Base-by-base conservation (phyloP, 495 filamentous ascomycete genomes). In the Xylaria intraflava region DNA sequence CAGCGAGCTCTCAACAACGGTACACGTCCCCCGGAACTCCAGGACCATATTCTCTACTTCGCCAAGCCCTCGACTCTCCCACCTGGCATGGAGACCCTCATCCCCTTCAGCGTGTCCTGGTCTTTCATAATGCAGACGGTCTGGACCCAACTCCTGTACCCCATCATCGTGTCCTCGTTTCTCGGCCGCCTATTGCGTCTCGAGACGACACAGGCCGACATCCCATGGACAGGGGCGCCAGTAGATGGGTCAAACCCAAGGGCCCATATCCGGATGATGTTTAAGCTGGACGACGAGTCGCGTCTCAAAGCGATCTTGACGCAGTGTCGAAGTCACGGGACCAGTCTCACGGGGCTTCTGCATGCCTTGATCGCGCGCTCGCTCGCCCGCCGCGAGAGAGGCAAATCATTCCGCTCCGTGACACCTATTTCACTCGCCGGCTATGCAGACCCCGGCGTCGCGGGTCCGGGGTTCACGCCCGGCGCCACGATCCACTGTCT, bases 381-480 rank as follows among this genome's bases (percentile, higher is more conserved):
- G 11, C 50, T 69, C 16, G 49, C 61, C 6, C 49, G 46, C 2
- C 61, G 43, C 2, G 38, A 36, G 22, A 16, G 12, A 30, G 53
- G 23, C 12, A 27, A 8, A 12, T 27, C 29, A 5, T 66, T 71
- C 31, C 31, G 39, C 29, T 57, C 59, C 46, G 49, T 48, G 11
- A 71, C 68, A 2, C 68, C 66, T 30, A 64, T 71, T 14, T 51
- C 57, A 27, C 56, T 71, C 3, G 57, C 60, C 3, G 49, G 57
- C 23, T 69, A 57, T 11, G 43, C 36, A 12, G 51, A 53, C 20
- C 31, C 14, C 12, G 12, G 23, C 10, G 23, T 16, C 29, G 46
- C 56, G 7, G 29, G 48, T 6, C 26, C 43, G 29, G 14, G 16
- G n/a, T 46, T 29, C 10, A 44, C 50, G 8, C 33, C 46, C 11